Base-by-base conservation (phyloP, 768 basidiomycete species). In the Boletus reticulatus region DNA sequence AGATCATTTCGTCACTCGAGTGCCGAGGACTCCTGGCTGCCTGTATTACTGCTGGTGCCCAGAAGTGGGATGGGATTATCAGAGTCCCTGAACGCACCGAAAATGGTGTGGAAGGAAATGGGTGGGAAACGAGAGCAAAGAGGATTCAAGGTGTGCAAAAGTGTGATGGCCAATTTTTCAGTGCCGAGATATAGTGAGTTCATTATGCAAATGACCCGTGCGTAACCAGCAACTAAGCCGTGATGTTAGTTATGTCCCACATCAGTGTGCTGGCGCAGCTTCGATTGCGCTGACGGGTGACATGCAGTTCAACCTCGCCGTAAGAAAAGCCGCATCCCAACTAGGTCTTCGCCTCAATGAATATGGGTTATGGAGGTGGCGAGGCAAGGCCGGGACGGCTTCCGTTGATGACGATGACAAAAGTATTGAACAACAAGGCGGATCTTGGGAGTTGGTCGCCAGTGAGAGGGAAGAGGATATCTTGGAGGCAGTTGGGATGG, bases 321-420 rank as follows among this genome's bases (percentile, higher is more conserved):
- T 82, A 2, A 74, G 74, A 32, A 64, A 59, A 20, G 71, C 72
- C 38, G 88, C 87, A 0, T 50, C 62, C 7, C 72, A 69, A 43
- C 61, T 74, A 3, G 80, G 79, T 16, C 60, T 86, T 62, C 72
- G 78, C 34, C 73, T 89, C 29, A 80, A 85, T 59, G 83, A 84
- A 59, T 80, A 75, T 58, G 88, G 87, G 13, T 71, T 89, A 4
- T 89, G 88, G 88, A 74, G 69, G 48, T 86, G 84, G 82, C 71
- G 68, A 39, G 53, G 27, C 4, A 44, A 27, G 14, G 19, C 42
- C 10, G 9, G 19, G 27, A 44, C 39, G 14, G 4, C 45, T 7
- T 19, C 37, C 3, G n/a, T 20, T 43, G 54, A 56, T 29, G 52
- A 50, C 9, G 9, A 43, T 4, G 43, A 50, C 38, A 38, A 43